phyloP scores from a whole-genome alignment of 2,329 filamentous ascomycete species.

The Colletotrichum aenigma region DNA sequence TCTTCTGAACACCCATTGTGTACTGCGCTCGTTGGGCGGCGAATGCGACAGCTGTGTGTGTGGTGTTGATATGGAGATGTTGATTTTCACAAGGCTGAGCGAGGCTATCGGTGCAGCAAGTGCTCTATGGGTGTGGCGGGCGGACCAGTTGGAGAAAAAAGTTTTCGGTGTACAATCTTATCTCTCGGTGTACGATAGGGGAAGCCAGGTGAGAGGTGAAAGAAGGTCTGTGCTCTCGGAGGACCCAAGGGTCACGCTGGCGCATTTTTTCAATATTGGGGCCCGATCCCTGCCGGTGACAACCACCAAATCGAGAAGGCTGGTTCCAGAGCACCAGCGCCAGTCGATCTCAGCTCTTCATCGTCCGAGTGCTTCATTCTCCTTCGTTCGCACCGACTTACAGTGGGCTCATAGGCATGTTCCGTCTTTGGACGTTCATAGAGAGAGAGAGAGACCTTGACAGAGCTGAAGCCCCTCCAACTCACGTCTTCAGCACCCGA shows the following conservation, averaged over 20 bases:
- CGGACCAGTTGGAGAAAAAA: not conserved
- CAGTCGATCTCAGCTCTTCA: not conserved
- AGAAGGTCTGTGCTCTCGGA: not conserved
- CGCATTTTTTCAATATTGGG: not conserved
- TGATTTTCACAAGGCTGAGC: slow-evolving; percentile 1
- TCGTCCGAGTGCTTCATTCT: not conserved
- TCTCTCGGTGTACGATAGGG: not conserved
- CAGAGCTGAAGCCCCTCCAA: not conserved
- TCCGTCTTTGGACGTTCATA: not conserved
- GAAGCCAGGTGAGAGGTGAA: not conserved
- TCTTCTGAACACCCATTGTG: slow-evolving; percentile 85
- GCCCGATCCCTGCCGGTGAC: not conserved
- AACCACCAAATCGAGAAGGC: not conserved
- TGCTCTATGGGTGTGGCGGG: slow-evolving; percentile 1
- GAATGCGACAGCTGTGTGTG: not conserved
- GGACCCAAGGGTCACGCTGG: not conserved
- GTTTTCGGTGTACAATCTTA: slow-evolving; percentile 8
- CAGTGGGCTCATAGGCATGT: not conserved
- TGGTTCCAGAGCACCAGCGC: not conserved
- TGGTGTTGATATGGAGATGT: not conserved
- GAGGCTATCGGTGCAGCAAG: slow-evolving; percentile 1
- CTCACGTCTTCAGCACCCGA: not conserved
- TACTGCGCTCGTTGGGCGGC: not conserved
- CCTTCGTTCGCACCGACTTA: not conserved
- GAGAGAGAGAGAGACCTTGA: not conserved